A percentile compares a stretch with the other conserved stretches of the same genome.
Conservation (phyloP, 2,329 filamentous ascomycete species). For the Alternaria dauci region DNA sequence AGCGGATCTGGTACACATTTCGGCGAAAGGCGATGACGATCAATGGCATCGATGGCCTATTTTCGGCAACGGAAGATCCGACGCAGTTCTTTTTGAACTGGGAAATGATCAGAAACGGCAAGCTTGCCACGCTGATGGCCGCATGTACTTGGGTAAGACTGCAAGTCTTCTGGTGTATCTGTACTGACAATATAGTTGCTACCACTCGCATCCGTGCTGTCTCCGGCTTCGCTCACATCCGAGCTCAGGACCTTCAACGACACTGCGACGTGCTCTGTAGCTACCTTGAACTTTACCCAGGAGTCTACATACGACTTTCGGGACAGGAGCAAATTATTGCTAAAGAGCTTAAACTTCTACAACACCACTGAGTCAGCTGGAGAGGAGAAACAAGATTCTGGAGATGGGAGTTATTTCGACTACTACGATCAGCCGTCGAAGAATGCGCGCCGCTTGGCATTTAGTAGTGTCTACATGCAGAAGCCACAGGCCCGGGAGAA, state of each 20-base stretch:
- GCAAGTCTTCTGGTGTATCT: not conserved
- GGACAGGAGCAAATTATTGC: slow-evolving; percentile 26
- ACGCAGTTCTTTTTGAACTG: slow-evolving; percentile 44
- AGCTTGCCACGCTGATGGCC: slow-evolving; percentile 49
- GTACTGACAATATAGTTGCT: slow-evolving; percentile 38
- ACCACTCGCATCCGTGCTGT: slow-evolving; percentile 49
- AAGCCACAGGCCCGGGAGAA: slow-evolving; percentile 37
- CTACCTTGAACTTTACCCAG: slow-evolving; percentile 44
- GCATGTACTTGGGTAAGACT: slow-evolving; percentile 38
- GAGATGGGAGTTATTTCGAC: slow-evolving; percentile 38
- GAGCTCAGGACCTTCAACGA: slow-evolving; percentile 31
- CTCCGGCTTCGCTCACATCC: slow-evolving; percentile 48
- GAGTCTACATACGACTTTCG: slow-evolving; percentile 46
- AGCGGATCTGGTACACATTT: slow-evolving; percentile 51
- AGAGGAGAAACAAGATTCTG: slow-evolving; percentile 19
- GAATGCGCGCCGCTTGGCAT: slow-evolving; percentile 40
- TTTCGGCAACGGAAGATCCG: slow-evolving; percentile 48
- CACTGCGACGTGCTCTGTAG: slow-evolving; percentile 36
- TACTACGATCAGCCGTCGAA: slow-evolving; percentile 51
- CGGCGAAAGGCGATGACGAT: slow-evolving; percentile 49
- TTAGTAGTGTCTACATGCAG: slow-evolving; percentile 45
- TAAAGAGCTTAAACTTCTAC: slow-evolving; percentile 41
- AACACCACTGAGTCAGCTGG: slow-evolving; percentile 45
- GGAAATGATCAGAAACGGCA: slow-evolving; percentile 49
- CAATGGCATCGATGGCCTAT: slow-evolving; percentile 49